Conservation (phyloP, 164 flowering plant species). For the Kingdonia uniflora region DNA sequence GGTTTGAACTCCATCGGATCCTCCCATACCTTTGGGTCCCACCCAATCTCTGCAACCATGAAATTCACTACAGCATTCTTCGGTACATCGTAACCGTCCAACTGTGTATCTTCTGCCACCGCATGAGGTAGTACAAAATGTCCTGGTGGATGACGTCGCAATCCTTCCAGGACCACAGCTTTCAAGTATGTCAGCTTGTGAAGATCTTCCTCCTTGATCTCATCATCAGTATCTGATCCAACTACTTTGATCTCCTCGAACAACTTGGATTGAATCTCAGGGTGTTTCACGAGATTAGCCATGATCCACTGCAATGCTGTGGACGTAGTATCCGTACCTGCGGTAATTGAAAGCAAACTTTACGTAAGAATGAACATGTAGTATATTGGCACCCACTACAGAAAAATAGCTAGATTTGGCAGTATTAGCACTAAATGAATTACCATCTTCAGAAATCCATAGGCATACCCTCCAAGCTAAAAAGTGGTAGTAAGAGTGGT, state of each 20-base stretch:
- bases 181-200: conserved; percentile 17
- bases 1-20: conserved; percentile 21
- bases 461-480: too few species aligned
- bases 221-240: not conserved
- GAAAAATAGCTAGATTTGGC: too few species aligned
- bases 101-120: conserved; percentile 9
- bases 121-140: conserved; percentile 18
- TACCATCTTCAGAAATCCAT: too few species aligned
- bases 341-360: not conserved
- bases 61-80: conserved; percentile 13
- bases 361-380: too few species aligned
- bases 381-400: too few species aligned
- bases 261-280: conserved; percentile 7
- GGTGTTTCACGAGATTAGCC: conserved; percentile 24
- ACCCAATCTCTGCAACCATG: conserved; percentile 20
- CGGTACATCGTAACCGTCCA: conserved; percentile 17
- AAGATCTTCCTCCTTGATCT: conserved; percentile 13
- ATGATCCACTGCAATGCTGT: conserved; percentile 27
- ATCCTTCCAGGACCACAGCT: conserved; percentile 19
- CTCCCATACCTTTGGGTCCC: conserved; percentile 20
- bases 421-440: too few species aligned
- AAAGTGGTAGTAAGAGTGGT: too few species aligned
- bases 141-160: conserved; percentile 21
- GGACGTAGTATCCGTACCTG: conserved; percentile 28
- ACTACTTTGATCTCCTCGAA: conserved; percentile 9